Evolutionary conservation across 73 alveolate species (phyloP).

Genomic region (Urostyla sp.): DNA sequence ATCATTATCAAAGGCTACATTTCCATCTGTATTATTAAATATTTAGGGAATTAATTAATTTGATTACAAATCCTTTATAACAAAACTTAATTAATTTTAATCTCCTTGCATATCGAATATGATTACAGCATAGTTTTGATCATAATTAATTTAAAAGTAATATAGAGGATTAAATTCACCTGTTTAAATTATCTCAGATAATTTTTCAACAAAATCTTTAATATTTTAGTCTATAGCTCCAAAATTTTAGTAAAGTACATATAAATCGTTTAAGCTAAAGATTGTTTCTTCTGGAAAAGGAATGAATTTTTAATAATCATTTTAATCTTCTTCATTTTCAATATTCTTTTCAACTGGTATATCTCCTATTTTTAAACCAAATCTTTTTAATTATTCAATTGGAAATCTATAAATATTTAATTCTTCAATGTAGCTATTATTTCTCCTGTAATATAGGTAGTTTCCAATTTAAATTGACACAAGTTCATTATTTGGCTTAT

Average conservation of each 20-base stretch:
- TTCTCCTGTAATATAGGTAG: conserved; percentile 48
- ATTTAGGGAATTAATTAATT: conserved; percentile 45
- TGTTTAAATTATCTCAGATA: conserved; percentile 5
- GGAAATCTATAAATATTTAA: conserved; percentile 64
- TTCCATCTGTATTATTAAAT: conserved; percentile 43
- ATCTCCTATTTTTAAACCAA: conserved; percentile 40
- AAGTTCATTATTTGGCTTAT: conserved; percentile 3
- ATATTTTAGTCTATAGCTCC: conserved; percentile 26
- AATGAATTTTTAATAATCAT: background rate
- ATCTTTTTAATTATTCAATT: background rate
- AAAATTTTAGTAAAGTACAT: conserved; percentile 30
- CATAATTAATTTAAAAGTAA: conserved; percentile 20
- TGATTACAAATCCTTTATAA: conserved; percentile 35
- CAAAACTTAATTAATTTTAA: conserved; percentile 11
- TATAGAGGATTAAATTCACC: conserved; percentile 33
- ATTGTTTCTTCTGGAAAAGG: conserved; percentile 44
- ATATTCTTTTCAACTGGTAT: conserved; percentile 16
- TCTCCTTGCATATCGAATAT: conserved; percentile 32
- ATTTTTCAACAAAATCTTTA: conserved; percentile 36
- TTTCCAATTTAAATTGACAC: conserved; percentile 47
- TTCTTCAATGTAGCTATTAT: conserved; percentile 49
- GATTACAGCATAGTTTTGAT: conserved; percentile 23
- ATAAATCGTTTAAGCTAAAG: conserved; percentile 32
- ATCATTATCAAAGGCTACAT: conserved; percentile 63
- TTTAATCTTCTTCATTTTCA: conserved; percentile 8